Conservation (phyloP, 2,329 filamentous ascomycete genomes). For the Lasiodiplodia sp. region DNA sequence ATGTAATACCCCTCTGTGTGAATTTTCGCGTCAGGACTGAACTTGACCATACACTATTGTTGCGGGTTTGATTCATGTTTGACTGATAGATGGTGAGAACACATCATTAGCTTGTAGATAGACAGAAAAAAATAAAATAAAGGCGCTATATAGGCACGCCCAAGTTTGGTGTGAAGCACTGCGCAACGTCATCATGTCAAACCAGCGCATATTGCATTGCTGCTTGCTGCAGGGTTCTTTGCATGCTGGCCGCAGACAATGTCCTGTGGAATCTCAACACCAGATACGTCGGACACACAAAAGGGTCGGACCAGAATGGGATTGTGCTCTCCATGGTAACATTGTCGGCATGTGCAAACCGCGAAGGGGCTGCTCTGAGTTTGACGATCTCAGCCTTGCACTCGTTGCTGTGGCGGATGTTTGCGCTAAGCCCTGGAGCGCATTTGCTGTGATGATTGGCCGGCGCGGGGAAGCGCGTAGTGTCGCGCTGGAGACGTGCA, state of each 20-base stretch:
- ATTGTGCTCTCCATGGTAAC: not conserved
- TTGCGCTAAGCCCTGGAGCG: constrained; percentile 15
- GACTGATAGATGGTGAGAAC: not conserved
- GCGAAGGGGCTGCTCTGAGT: not conserved
- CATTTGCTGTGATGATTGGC: constrained; percentile 28
- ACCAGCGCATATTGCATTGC: constrained; percentile 13
- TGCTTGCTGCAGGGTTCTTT: constrained; percentile 4
- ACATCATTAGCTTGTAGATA: not conserved
- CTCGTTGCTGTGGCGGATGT: constrained; percentile 9
- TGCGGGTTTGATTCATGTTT: not conserved
- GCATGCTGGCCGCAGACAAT: not conserved
- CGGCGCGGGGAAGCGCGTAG: constrained; percentile 9
- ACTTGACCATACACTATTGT: not conserved
- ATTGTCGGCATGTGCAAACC: not conserved
- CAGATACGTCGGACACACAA: not conserved
- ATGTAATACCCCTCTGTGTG: too few species aligned
- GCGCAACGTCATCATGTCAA: not conserved
- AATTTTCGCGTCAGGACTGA: too few species aligned
- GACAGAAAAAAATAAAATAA: not conserved
- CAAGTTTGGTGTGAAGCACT: not conserved
- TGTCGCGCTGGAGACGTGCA: too few species aligned
- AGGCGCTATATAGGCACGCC: not conserved
- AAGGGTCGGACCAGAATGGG: too few species aligned
- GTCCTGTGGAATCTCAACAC: not conserved
- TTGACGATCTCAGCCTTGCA: not conserved